Evolutionary conservation across 352 stramenopile genomes (phyloP).

Genomic region (Thalassiosira ordinaria): DNA sequence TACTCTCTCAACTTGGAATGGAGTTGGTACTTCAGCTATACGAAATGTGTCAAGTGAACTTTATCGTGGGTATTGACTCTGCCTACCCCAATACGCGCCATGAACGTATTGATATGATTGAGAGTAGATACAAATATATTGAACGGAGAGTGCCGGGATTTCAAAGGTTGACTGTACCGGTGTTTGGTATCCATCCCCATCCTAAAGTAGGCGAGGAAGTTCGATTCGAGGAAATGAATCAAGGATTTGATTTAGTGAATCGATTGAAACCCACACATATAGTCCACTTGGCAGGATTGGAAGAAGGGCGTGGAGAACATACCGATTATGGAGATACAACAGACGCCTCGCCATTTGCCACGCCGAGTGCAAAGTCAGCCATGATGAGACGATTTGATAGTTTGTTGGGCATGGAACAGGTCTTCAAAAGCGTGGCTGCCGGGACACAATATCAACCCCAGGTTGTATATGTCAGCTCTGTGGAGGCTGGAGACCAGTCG

Average conservation of each 20-base stretch:
- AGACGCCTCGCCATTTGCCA: constrained; percentile 42
- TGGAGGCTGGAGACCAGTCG: constrained; percentile 42
- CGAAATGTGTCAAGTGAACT: constrained; percentile 63
- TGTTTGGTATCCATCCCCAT: constrained; percentile 59
- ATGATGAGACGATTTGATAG: constrained; percentile 55
- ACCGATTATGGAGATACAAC: constrained; percentile 47
- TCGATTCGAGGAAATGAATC: constrained; percentile 23
- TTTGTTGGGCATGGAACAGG: constrained; percentile 65
- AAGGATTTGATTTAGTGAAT: constrained; percentile 47
- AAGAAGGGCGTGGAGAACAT: constrained; percentile 51
- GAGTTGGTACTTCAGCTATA: constrained; percentile 63
- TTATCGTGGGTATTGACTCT: constrained; percentile 68
- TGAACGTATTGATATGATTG: constrained; percentile 49
- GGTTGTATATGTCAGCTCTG: constrained; percentile 55
- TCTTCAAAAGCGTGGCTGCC: constrained; percentile 40
- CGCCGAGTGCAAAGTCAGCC: constrained; percentile 7
- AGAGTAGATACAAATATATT: constrained; percentile 49
- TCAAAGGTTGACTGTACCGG: constrained; percentile 44
- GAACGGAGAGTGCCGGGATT: constrained; percentile 48
- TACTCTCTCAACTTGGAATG: constrained; percentile 65
- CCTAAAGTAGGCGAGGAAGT: constrained; percentile 45
- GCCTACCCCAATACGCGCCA: constrained; percentile 59
- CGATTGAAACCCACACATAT: constrained; percentile 60
- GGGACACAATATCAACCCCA: constrained; percentile 25
- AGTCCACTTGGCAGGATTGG: constrained; percentile 55